phyloP scores from a whole-genome alignment of 2,329 filamentous ascomycete species.

The Epichloe brachyelytri region DNA sequence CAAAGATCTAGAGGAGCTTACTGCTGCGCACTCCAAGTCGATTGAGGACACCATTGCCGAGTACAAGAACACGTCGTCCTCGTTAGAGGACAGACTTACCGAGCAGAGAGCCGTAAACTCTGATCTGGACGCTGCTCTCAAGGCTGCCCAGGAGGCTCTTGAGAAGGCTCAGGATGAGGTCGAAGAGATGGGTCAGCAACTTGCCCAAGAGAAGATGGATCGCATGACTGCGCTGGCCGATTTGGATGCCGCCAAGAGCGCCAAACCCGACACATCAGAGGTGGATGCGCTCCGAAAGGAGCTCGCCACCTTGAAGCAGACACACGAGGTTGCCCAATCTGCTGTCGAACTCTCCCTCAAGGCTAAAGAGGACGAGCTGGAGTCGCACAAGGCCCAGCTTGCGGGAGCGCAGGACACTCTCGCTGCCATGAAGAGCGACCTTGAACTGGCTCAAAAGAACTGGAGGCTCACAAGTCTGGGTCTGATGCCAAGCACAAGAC shows the following conservation, averaged over 20 bases:
- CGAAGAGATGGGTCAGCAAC: slow-evolving; percentile 36
- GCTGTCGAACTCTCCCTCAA: slow-evolving; percentile 20
- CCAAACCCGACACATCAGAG: slow-evolving; percentile 42
- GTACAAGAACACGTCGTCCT: slow-evolving; percentile 21
- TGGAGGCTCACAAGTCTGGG: slow-evolving; percentile 38
- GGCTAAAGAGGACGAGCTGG: slow-evolving; percentile 23
- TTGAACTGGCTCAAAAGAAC: slow-evolving; percentile 36
- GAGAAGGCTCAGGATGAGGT: slow-evolving; percentile 34
- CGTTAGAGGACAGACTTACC: slow-evolving; percentile 23
- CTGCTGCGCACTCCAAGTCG: slow-evolving; percentile 23
- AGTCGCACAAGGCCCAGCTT: slow-evolving; percentile 21
- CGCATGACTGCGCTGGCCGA: slow-evolving; percentile 47
- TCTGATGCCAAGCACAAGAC: slow-evolving; percentile 40
- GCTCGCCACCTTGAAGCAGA: slow-evolving; percentile 33
- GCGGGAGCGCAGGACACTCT: slow-evolving; percentile 22
- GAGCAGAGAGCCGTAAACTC: slow-evolving; percentile 23
- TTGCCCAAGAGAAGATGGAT: slow-evolving; percentile 47
- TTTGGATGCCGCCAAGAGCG: slow-evolving; percentile 43
- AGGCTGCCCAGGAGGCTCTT: slow-evolving; percentile 28
- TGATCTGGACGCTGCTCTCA: slow-evolving; percentile 23
- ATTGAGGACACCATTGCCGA: slow-evolving; percentile 28
- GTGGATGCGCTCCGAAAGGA: slow-evolving; percentile 38
- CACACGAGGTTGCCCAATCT: slow-evolving; percentile 31
- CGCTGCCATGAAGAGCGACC: slow-evolving; percentile 24
- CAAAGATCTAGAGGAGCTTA: slow-evolving; percentile 31